These are phyloP conservation scores for Pisolithus orientalis DNA, from an alignment of 768 basidiomycete genomes.

Conservation along the genomic window DNA sequence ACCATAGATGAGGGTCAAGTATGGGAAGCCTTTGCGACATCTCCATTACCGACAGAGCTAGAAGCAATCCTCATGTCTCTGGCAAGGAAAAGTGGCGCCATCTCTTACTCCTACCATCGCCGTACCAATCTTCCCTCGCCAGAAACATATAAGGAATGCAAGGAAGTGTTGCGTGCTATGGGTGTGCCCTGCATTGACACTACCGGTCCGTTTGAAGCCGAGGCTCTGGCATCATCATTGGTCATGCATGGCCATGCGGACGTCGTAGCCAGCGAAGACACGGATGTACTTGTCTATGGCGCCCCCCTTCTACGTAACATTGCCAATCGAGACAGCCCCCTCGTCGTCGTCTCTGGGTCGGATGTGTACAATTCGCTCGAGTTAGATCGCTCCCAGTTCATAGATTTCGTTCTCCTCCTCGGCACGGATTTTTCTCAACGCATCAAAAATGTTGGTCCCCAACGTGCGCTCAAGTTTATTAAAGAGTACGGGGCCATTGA, in stretches of 20 bases:
- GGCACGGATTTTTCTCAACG: constrained; percentile 90
- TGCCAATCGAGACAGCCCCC: constrained; percentile 50
- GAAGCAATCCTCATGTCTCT: constrained; percentile 28
- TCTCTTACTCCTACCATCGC: constrained; percentile 62
- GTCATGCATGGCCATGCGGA: constrained; percentile 73
- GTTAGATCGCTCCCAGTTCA: constrained; percentile 51
- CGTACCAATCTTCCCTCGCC: constrained; percentile 55
- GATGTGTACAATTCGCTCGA: constrained; percentile 53
- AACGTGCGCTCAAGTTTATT: constrained; percentile 72
- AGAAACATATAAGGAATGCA: constrained; percentile 65
- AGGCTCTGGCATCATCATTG: constrained; percentile 76
- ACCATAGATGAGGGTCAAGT: constrained; percentile 53
- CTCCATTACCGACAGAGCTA: constrained; percentile 11
- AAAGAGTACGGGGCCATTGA: constrained; percentile 69
- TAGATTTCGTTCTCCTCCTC: constrained; percentile 83
- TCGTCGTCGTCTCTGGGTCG: constrained; percentile 58
- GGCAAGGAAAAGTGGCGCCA: constrained; percentile 43
- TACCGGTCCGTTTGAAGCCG: constrained; percentile 70
- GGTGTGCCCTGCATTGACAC: constrained; percentile 76
- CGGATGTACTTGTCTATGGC: constrained; percentile 78
- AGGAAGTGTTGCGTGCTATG: constrained; percentile 66
- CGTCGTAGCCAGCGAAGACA: constrained; percentile 89
- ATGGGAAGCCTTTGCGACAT: constrained; percentile 42
- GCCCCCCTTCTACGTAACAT: constrained; percentile 79
- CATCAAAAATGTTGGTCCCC: constrained; percentile 76